These are phyloP conservation scores for Chlorociboria aeruginascens DNA, from an alignment of 495 filamentous ascomycete species.

Conservation along the genomic window DNA sequence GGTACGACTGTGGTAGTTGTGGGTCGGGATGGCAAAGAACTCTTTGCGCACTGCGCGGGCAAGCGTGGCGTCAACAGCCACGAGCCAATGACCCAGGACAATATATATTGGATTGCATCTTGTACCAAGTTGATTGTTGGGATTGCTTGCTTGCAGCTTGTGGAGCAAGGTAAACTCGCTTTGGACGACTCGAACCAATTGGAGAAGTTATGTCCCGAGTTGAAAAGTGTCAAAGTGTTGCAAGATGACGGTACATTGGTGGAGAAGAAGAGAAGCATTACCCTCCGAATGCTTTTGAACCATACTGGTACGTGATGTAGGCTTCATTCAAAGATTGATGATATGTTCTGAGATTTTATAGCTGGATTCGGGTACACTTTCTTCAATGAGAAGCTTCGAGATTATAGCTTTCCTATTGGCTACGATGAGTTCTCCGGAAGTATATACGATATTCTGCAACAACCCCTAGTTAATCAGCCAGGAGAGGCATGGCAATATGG, in stretches of 20 bases:
- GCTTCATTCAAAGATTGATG: constrained; percentile 32
- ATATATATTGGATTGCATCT: constrained; percentile 43
- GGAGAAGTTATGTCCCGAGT: constrained; percentile 14
- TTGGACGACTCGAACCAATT: constrained; percentile 41
- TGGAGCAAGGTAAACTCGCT: constrained; percentile 37
- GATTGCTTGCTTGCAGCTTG: constrained; percentile 47
- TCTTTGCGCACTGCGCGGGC: constrained; percentile 36
- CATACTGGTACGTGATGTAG: constrained; percentile 48
- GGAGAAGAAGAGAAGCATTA: constrained; percentile 37
- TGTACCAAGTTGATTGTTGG: constrained; percentile 42
- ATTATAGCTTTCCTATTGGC: constrained; percentile 35
- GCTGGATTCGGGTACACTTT: constrained; percentile 41
- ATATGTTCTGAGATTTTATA: constrained; percentile 19
- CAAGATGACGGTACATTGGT: constrained; percentile 30
- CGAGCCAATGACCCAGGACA: constrained; percentile 18
- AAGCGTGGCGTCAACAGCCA: constrained; percentile 23
- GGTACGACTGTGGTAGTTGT: constrained; percentile 36
- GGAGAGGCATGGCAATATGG: constrained; percentile 48
- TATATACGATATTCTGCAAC: constrained; percentile 26
- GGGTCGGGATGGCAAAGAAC: constrained; percentile 31
- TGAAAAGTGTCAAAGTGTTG: constrained; percentile 21
- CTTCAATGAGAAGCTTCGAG: constrained; percentile 38
- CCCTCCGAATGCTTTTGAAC: constrained; percentile 46
- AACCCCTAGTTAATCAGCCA: constrained; percentile 45
- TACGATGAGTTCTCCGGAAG: constrained; percentile 42